Conservation (phyloP, 495 filamentous ascomycete species). For the Parmelia sp. region DNA sequence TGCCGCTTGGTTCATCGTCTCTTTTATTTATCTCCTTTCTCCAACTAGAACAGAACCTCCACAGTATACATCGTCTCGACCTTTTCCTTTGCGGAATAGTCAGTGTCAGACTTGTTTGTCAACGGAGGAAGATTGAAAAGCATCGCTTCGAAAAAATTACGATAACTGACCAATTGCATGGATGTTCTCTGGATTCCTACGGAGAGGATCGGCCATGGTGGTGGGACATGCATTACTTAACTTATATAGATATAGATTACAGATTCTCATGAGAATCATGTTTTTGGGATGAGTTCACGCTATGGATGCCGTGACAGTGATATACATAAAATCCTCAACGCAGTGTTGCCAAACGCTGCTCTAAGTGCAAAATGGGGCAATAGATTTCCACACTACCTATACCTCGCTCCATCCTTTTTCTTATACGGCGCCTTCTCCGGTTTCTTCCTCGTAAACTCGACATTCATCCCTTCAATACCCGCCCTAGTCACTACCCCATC, state of each 20-base stretch:
- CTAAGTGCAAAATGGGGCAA: not conserved
- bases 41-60: constrained; percentile 29
- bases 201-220: constrained; percentile 24
- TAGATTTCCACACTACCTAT: constrained; percentile 16
- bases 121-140: constrained; percentile 41
- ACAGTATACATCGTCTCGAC: constrained; percentile 48
- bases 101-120: constrained; percentile 49
- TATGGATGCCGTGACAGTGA: not conserved
- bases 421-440: constrained; percentile 52
- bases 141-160: constrained; percentile 20
- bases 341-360: not conserved
- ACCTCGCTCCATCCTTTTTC: constrained; percentile 34
- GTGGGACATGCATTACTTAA: constrained; percentile 18
- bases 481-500: constrained; percentile 77
- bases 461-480: constrained; percentile 64
- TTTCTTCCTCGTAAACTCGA: constrained; percentile 77
- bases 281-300: not conserved
- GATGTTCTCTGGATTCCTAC: constrained; percentile 16
- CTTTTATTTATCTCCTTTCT: too few relatives aligned
- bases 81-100: constrained; percentile 12
- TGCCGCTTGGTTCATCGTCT: too few relatives aligned
- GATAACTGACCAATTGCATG: constrained; percentile 30
- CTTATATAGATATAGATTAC: not conserved
- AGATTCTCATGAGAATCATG: not conserved
- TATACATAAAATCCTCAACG: not conserved